Evolutionary conservation across 371 early-diverging fungal genomes (phyloP).

Genomic region (Zychaea mexicana): DNA sequence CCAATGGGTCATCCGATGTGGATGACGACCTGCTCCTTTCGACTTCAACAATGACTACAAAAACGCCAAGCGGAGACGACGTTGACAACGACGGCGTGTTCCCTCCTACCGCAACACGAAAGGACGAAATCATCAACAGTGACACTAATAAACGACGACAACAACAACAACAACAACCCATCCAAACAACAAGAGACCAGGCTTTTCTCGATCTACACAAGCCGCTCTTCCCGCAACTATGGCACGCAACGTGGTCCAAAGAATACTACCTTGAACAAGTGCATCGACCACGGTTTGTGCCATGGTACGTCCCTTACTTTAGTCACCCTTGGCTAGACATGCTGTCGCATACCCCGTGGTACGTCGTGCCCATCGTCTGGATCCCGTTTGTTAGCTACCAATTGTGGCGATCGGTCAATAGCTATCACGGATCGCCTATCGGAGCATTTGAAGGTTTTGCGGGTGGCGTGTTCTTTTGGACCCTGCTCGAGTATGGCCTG

Average conservation of each 20-base stretch:
- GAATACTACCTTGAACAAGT: constrained; percentile 88
- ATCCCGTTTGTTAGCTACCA: constrained; percentile 67
- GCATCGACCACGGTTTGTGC: constrained; percentile 78
- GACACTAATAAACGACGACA: no score
- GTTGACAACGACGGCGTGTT: no score
- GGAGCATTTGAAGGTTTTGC: constrained; percentile 36
- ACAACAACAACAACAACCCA: neutral
- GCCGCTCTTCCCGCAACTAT: constrained; percentile 88
- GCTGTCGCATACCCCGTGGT: constrained; percentile 92
- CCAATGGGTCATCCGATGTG: neutral
- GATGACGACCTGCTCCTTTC: constrained; percentile 20
- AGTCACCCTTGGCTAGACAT: constrained; percentile 70
- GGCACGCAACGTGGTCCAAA: constrained; percentile 74
- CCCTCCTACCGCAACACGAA: no score
- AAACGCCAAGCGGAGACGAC: no score
- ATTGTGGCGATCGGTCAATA: constrained; percentile 28
- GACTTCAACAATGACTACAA: no score
- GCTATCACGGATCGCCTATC: neutral
- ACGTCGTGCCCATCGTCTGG: constrained; percentile 87
- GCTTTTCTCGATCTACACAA: constrained; percentile 83
- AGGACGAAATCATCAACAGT: no score
- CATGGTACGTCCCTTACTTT: constrained; percentile 76
- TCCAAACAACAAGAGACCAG: constrained; percentile 28
- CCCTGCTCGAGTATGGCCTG: constrained; percentile 79
- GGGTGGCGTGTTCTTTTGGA: constrained; percentile 81